Conservation (phyloP, 2,329 filamentous ascomycete genomes). For the Xylariales sp. region DNA sequence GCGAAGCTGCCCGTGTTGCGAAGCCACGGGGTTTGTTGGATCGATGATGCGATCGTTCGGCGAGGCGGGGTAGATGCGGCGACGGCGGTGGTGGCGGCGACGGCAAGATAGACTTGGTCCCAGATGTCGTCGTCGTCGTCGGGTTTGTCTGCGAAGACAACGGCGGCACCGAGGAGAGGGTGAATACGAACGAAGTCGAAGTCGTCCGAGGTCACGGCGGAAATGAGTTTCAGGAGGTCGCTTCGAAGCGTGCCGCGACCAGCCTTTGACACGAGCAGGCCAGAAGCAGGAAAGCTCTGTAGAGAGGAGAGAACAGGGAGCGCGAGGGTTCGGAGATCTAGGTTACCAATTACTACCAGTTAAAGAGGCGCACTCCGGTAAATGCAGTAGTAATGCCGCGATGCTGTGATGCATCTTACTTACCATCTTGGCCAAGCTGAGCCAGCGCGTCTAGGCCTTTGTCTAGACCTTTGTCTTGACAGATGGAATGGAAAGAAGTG, state of each 20-base stretch:
- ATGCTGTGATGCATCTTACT: constrained; percentile 23
- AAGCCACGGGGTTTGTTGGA: constrained; percentile 48
- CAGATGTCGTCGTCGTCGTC: constrained; percentile 50
- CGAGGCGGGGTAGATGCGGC: constrained; percentile 51
- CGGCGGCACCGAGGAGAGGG: constrained; percentile 48
- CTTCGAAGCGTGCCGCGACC: constrained; percentile 3
- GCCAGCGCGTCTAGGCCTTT: constrained; percentile 36
- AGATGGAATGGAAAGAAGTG: background rate
- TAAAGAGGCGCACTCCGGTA: constrained; percentile 5
- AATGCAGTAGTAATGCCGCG: no score
- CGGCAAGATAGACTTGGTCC: constrained; percentile 49
- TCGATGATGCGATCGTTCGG: constrained; percentile 39
- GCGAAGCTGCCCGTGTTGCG: constrained; percentile 52
- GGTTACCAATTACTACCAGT: background rate
- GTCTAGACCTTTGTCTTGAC: constrained; percentile 31
- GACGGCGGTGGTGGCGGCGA: background rate
- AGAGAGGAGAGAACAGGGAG: constrained; percentile 4
- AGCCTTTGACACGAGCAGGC: background rate
- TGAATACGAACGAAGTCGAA: constrained; percentile 45
- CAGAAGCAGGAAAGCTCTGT: background rate
- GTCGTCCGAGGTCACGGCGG: constrained; percentile 36
- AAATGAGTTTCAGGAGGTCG: constrained; percentile 42
- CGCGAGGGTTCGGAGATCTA: constrained; percentile 3
- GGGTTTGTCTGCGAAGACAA: constrained; percentile 42
- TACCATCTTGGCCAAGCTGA: constrained; percentile 28